These are phyloP conservation scores for Flaveria ramosissima DNA, from an alignment of 129 eudicot genomes.

Conservation along the genomic window DNA sequence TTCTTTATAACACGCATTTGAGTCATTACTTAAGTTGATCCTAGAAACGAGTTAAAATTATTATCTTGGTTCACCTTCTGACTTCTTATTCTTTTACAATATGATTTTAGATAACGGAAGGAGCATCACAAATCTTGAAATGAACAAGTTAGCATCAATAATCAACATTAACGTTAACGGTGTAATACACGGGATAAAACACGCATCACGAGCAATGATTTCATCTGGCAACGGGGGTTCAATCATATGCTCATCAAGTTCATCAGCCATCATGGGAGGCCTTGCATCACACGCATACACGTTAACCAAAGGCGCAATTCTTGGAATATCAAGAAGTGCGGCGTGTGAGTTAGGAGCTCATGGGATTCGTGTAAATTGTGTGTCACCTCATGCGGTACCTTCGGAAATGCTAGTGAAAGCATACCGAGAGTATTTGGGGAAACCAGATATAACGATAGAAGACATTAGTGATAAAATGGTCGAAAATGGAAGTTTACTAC, in stretches of 20 bases:
- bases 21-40: too few relatives aligned
- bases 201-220: slow-evolving; percentile 80
- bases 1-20: too few relatives aligned
- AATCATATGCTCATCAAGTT: slow-evolving; percentile 78
- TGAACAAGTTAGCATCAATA: slow-evolving; percentile 44
- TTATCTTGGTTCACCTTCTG: neutral
- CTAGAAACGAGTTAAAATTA: neutral
- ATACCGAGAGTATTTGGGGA: slow-evolving; percentile 43
- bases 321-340: slow-evolving; percentile 59
- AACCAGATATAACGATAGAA: slow-evolving; percentile 31
- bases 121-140: slow-evolving; percentile 67
- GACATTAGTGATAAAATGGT: slow-evolving; percentile 52
- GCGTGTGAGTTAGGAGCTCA: slow-evolving; percentile 79
- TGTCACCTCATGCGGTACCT: slow-evolving; percentile 87
- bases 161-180: slow-evolving; percentile 68
- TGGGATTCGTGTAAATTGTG: slow-evolving; percentile 86
- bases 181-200: slow-evolving; percentile 72
- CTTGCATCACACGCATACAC: slow-evolving; percentile 84
- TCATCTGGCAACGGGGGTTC: slow-evolving; percentile 51
- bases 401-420: slow-evolving; percentile 79
- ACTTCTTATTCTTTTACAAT: neutral
- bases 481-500: slow-evolving; percentile 51
- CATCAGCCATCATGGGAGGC: slow-evolving; percentile 87
- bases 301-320: slow-evolving; percentile 71
- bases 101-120: slow-evolving; percentile 51